Base-by-base conservation (phyloP, 2,329 filamentous ascomycete genomes). In the Botrytis paeoniae region DNA sequence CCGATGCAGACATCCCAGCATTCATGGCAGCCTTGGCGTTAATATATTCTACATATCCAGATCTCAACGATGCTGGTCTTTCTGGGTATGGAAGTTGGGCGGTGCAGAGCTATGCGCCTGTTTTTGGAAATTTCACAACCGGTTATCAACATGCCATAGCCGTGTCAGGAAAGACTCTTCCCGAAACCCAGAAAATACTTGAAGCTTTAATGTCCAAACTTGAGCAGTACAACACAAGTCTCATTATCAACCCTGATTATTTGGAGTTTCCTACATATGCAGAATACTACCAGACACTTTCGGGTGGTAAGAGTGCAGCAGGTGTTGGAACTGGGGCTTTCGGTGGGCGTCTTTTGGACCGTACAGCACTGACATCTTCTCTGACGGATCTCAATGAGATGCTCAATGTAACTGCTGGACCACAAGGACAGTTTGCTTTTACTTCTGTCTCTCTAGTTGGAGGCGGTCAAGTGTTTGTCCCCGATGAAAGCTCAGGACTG, bases 11-110 rank as follows among this genome's bases (percentile, higher is more conserved):
- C 66, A 81, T 81, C 29, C 59, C 74, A 9, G 75, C 77, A 66
- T 75, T 78, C 32, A 75, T 81, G 25, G 77, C 80, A 8, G 78
- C 78, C 12, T 75, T 81, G 2, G 51, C 78, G 8, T 73, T 81
- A 8, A 69, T 84, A 59, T 75, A 81, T 29, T 81, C 80, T 39
- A 75, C 80, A 2, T 81, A 78, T 73, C 78, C 79, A 3, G 73
- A 80, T 14, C 79, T 84, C 20, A 79, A 76, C 65, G 76, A 80
- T 32, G 76, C 78, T 22, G 82, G 81, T 16, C 79, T 81, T 32
- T 75, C 73, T 41, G 68, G 70, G 75, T 75, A 78, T 75, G 69
- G 77, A 70, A 77, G 64, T 63, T 82, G 81, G 80, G 78, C 77
- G 39, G 77, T 76, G 29, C 77, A 79, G 71, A 78, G 73, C 29